Base-by-base conservation (phyloP, 2,329 filamentous ascomycete genomes). In the Trichoderma oligosporum region DNA sequence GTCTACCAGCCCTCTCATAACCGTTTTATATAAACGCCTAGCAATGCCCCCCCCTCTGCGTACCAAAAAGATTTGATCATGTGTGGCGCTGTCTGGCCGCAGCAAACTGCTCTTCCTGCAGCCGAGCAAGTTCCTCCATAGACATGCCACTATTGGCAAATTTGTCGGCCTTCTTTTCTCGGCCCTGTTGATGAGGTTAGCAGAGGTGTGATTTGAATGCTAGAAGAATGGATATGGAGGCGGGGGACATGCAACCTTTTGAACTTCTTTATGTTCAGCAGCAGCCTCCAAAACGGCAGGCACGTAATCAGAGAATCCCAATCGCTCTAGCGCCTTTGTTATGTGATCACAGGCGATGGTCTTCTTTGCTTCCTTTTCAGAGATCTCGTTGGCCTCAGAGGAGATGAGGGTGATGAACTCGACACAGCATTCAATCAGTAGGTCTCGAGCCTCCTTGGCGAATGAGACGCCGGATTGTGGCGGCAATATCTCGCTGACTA, bases 301-400 rank as follows among this genome's bases (percentile, higher is more conserved):
- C 6, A 99, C 89, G 69, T 97, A 99, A 65, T 96, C 91, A 8
- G 86, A 82, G 71, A 97, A 99, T 1, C 93, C 94, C 18, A 99
- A 83, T 67, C 96, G 89, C 66, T 93, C 89, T 39, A 99, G 82
- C 0, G 94, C 94, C 69, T 93, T 93, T 68, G 93, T 95, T 66
- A 99, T 95, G 76, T 99, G 94, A 68, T 99, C 94, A 72, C 91
- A 96, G 11, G 93, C 93, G 66, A 99, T 99, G 4, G 94, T 99
- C 82, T 99, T 99, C 79, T 99, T 99, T 48, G 92, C 91, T 69
- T 99, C 94, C 74, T 96, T 96, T 72, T 99, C 94, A 11, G 92
- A 95, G 63, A 99, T 99, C 67, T 99, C 94, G 74, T 99, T 99
- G 61, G 94, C 94, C 76, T 99, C 93, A 46, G 91, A 96, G n/a